Conservation (phyloP, 305 asterid genomes). For the Fraxinus dipetala region DNA sequence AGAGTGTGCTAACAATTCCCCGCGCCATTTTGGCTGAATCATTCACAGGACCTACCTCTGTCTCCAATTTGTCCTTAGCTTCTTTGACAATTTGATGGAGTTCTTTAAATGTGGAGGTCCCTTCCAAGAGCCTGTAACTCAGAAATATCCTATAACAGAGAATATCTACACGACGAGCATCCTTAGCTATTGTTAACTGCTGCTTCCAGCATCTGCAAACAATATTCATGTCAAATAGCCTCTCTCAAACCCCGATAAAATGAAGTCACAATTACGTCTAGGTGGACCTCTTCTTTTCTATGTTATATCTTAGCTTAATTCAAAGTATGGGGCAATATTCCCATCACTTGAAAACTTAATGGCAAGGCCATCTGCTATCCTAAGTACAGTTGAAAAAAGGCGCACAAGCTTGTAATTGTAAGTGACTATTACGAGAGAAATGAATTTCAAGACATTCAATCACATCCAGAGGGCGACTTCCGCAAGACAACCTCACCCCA, state of each 20-base stretch:
- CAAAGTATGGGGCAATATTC: not conserved
- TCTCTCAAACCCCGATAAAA: not conserved
- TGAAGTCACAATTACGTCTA: not conserved
- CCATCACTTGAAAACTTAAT: not conserved
- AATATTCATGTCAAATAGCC: not conserved
- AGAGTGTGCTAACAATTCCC: constrained; percentile 77
- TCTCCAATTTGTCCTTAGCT: constrained; percentile 75
- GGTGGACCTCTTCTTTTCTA: not conserved
- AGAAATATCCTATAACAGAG: constrained; percentile 74
- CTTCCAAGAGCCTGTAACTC: constrained; percentile 76
- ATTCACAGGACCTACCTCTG: constrained; percentile 75
- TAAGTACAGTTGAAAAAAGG: not conserved
- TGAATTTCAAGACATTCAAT: not conserved
- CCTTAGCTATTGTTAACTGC: constrained; percentile 78
- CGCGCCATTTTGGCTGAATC: constrained; percentile 85
- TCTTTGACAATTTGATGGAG: constrained; percentile 69
- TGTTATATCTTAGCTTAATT: not conserved
- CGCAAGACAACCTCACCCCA: not conserved
- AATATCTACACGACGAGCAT: constrained; percentile 75
- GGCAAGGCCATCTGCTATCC: not conserved
- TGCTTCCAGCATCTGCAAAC: constrained; percentile 75
- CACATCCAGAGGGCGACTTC: not conserved
- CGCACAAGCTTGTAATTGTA: not conserved
- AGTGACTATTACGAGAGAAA: not conserved
- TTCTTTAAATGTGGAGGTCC: constrained; percentile 68